Percentiles rank a stretch among this genome's conserved stretches.
These are phyloP conservation scores for Psidium guajava DNA, from an alignment of 345 rosid genomes.

Conservation along the genomic window DNA sequence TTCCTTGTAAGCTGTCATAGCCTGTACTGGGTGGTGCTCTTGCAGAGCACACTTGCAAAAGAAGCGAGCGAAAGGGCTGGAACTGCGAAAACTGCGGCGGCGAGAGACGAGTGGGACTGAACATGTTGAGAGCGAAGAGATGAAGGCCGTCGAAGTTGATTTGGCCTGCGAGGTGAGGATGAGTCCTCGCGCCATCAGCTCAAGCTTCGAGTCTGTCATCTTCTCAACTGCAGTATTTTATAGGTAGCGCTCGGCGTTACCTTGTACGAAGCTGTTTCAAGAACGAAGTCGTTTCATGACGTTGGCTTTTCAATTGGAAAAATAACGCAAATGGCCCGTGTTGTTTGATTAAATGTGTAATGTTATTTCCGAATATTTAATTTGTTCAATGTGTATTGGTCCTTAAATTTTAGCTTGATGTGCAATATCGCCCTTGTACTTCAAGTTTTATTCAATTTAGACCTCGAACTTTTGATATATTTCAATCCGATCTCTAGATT, in stretches of 20 bases:
- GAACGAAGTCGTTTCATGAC: not conserved
- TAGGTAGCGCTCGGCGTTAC: not conserved
- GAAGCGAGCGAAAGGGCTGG: conserved; percentile 9
- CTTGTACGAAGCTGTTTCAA: not conserved
- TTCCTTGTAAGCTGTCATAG: conserved; percentile 27
- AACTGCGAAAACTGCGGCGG: not conserved
- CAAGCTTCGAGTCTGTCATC: not conserved
- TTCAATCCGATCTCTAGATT: no score
- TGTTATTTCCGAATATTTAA: fast-evolving
- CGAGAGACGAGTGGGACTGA: not conserved
- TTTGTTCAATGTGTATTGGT: no score
- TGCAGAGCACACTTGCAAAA: conserved; percentile 26
- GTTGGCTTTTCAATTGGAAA: not conserved
- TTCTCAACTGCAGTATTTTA: not conserved
- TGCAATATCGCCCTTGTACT: no score
- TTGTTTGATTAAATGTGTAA: no score
- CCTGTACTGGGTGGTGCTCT: conserved; percentile 9
- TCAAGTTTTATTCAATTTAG: no score
- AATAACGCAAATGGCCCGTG: no score
- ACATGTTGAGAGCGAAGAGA: conserved; percentile 5
- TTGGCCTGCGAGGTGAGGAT: not conserved
- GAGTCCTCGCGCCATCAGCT: conserved; percentile 9
- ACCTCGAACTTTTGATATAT: no score
- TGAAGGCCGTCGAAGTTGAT: conserved; percentile 1
- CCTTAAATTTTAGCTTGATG: no score